Conservation (phyloP, 352 stramenopile species). For the Phytophthora pseudosyringae region DNA sequence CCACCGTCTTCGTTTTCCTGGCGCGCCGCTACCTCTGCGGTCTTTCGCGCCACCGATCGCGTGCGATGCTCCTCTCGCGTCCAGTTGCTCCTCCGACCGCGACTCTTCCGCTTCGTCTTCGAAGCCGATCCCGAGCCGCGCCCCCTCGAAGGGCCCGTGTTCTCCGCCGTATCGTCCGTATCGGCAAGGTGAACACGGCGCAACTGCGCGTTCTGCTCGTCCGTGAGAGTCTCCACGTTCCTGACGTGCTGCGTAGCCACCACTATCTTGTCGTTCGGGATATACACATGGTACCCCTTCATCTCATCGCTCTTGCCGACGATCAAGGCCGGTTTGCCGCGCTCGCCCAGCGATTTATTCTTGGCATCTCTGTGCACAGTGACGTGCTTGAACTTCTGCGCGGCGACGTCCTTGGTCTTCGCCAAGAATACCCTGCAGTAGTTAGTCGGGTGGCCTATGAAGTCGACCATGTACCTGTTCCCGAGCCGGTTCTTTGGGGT, state of each 20-base stretch:
- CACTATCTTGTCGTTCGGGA: neutral
- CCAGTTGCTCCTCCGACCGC: no score
- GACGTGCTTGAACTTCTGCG: slow-evolving; percentile 8
- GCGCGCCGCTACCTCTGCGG: no score
- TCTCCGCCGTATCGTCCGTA: neutral
- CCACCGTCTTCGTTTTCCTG: no score
- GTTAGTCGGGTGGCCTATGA: slow-evolving; percentile 4
- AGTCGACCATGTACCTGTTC: slow-evolving; percentile 7
- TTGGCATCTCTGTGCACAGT: neutral
- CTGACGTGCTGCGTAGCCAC: neutral
- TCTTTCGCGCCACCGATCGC: no score
- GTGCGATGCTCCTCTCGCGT: no score
- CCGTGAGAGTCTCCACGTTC: neutral
- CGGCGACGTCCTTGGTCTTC: slow-evolving; percentile 3
- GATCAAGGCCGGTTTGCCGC: neutral
- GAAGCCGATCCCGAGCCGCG: no score
- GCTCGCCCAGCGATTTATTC: neutral
- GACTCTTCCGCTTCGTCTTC: no score
- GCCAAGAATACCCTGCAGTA: slow-evolving; percentile 1
- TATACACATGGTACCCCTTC: neutral
- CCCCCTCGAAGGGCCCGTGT: no score
- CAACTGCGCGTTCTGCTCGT: neutral
- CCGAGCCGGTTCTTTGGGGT: neutral
- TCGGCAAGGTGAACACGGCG: neutral
- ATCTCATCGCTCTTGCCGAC: neutral